A percentile compares a stretch with the other conserved stretches of the same genome.
Evolutionary conservation across 148 eudicot genomes (phyloP).

Genomic region (Rhododendron molle): DNA sequence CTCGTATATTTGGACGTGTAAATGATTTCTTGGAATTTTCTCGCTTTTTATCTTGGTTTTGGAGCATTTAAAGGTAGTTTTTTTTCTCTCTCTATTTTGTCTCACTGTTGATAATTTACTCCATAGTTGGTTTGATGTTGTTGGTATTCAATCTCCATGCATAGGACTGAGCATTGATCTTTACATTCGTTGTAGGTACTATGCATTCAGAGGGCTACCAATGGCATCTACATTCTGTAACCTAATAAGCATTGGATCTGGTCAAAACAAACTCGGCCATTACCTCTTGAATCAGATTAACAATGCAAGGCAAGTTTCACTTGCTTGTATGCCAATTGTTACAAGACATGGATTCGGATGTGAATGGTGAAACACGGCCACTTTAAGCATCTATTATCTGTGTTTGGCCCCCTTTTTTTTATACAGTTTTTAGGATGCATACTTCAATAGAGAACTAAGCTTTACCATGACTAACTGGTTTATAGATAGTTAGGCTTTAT

Average conservation of each 20-base stretch:
- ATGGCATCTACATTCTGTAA: conserved; percentile 14
- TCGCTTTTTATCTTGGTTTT: background rate
- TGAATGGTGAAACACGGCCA: background rate
- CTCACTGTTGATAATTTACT: background rate
- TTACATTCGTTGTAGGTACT: background rate
- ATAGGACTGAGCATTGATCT: background rate
- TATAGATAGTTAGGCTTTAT: background rate
- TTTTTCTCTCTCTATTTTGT: background rate
- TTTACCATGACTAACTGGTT: background rate
- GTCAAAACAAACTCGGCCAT: background rate
- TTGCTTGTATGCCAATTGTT: background rate
- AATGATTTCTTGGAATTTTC: background rate
- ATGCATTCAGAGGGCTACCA: background rate
- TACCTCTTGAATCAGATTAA: background rate
- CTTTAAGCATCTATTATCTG: background rate
- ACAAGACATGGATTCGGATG: background rate
- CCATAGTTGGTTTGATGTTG: background rate
- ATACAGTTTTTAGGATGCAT: background rate
- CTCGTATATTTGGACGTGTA: background rate
- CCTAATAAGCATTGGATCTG: background rate
- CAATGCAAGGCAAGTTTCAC: background rate
- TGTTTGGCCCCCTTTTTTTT: background rate
- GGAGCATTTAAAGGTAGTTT: background rate
- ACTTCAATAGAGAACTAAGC: background rate
- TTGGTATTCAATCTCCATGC: background rate